Base-by-base conservation (phyloP, 495 filamentous ascomycete species). In the Xylaria castorea region DNA sequence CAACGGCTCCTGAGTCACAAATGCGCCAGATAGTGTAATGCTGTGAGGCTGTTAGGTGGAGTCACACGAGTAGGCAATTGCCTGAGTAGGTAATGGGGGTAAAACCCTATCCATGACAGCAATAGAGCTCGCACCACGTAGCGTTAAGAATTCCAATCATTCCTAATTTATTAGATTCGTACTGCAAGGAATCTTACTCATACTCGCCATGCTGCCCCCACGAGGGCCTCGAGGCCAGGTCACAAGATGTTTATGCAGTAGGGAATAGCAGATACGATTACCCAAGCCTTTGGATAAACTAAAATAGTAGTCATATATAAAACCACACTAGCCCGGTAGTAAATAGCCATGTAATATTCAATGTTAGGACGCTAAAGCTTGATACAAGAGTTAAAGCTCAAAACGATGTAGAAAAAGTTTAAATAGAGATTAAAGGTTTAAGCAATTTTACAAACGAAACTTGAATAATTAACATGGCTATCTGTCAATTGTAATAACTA, bases 31-130 rank as follows among this genome's bases (percentile, higher is more conserved):
- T 38, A n/a, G 57, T 20, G 30, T 61, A 22, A 5, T 30, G 22
- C 58, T n/a, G 1, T 61, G n/a, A 60, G 57, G 57, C 3, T 36
- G 36, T 60, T 38, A 38, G 34, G 58, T 38, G 58, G 58, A 16
- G 32, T 61, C 20, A 22, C 55, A 60, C 58, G 32, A 61, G 58
- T 38, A 61, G 34, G 7, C 58, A n/a, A 61, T 38, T 34, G 20
- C 57, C 57, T 60, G 36, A 36, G 30, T 34, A 60, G 57, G 34
- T 12, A 61, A 61, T 36, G 7, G 16, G 7, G 20, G 8, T 61
- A 36, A 16, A 22, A 14, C 34, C 34, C 20, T 34, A 55, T 27
- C 51, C 51, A 16, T 18, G n/a, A n/a, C 18, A 16, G 50, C 8
- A 57, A 30, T 12, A 57, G 16, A 18, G 27, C 32, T 57, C 27